These are phyloP conservation scores for Coemansia sp. DNA, from an alignment of 192 early-diverging fungal species.

Conservation along the genomic window DNA sequence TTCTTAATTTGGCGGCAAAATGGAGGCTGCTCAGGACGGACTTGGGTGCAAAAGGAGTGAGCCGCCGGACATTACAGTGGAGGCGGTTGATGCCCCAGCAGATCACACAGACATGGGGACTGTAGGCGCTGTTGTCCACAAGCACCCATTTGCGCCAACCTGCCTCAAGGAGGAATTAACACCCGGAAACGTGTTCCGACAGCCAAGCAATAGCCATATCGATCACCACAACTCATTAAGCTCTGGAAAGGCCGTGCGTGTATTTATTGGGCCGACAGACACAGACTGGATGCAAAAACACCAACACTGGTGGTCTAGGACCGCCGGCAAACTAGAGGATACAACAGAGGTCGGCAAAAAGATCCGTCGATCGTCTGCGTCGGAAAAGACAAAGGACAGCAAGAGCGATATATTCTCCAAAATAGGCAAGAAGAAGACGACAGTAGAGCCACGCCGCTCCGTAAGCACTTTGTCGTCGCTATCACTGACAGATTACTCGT, in stretches of 20 bases:
- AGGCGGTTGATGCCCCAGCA: background rate
- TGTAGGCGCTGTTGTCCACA: constrained; percentile 22
- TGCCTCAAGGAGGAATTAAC: constrained; percentile 30
- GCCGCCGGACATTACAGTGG: background rate
- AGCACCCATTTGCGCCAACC: constrained; percentile 36
- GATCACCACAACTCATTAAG: constrained; percentile 7
- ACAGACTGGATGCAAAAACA: constrained; percentile 50
- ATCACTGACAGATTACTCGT: constrained; percentile 10
- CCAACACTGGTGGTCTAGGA: constrained; percentile 47
- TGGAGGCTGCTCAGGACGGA: background rate
- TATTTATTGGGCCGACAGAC: constrained; percentile 37
- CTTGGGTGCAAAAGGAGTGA: background rate
- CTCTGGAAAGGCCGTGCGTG: constrained; percentile 23
- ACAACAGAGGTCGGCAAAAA: constrained; percentile 14
- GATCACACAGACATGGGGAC: background rate
- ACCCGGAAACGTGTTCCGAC: constrained; percentile 24
- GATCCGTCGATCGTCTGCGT: constrained; percentile 19
- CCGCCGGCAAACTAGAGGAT: constrained; percentile 33
- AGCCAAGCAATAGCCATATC: background rate
- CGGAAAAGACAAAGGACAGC: constrained; percentile 10
- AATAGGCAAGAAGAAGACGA: background rate
- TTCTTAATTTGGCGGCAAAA: background rate
- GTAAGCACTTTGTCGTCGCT: constrained; percentile 12
- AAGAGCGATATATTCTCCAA: constrained; percentile 16
- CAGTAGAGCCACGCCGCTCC: background rate